A percentile compares a stretch with the other conserved stretches of the same genome.
These are phyloP conservation scores for Aschersonia sp. DNA, from an alignment of 2,329 filamentous ascomycete genomes.

Conservation along the genomic window DNA sequence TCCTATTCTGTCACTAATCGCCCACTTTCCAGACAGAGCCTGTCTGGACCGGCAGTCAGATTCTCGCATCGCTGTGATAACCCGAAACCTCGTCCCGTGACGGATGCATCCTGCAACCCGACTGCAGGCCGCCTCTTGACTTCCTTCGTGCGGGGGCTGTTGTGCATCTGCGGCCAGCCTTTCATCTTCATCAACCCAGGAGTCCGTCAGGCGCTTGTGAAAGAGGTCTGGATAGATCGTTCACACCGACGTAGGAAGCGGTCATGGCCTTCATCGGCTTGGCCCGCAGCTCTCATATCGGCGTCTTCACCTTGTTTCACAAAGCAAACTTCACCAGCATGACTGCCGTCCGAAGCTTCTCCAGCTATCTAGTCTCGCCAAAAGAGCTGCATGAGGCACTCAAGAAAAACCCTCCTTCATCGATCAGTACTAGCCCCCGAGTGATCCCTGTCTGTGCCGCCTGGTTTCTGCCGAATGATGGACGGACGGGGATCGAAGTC, in stretches of 20 bases:
- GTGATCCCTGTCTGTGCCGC: conserved; percentile 82
- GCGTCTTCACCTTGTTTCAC: conserved; percentile 21
- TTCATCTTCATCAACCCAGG: background rate
- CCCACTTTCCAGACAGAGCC: too few species aligned
- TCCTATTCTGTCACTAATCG: too few species aligned
- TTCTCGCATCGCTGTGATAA: background rate
- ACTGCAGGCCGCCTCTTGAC: background rate
- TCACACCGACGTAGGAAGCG: background rate
- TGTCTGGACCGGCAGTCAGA: background rate
- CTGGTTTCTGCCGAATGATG: conserved; percentile 94
- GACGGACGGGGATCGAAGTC: conserved; percentile 62
- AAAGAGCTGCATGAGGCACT: conserved; percentile 69
- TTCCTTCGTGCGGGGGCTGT: background rate
- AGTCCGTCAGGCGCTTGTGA: too few species aligned
- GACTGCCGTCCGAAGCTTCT: conserved; percentile 32
- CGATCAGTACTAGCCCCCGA: conserved; percentile 67
- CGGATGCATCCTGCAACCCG: background rate
- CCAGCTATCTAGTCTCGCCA: conserved; percentile 76
- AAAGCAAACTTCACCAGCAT: conserved; percentile 16
- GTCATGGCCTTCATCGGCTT: conserved; percentile 29
- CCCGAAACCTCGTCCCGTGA: background rate
- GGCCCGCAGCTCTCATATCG: conserved; percentile 25
- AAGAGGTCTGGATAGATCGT: background rate
- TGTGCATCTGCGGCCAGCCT: background rate
- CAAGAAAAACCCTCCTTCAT: conserved; percentile 64